Percentiles rank a stretch among this genome's conserved stretches.
Evolutionary conservation across 2,329 filamentous ascomycete species (phyloP).

Genomic region (Colletotrichum sp.): DNA sequence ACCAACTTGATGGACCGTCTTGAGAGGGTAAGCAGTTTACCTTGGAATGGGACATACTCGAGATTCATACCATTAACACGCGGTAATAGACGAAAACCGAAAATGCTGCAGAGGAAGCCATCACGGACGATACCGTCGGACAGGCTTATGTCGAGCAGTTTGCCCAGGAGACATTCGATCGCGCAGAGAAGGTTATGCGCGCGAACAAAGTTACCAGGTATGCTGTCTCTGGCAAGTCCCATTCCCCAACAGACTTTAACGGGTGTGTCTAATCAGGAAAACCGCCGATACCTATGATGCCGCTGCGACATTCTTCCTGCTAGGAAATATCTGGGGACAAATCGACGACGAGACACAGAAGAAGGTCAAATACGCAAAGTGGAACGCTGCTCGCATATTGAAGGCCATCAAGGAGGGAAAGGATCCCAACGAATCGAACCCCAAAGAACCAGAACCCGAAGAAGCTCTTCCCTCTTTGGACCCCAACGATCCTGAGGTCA

Average conservation of each 20-base stretch:
- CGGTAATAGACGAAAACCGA: conserved; percentile 68
- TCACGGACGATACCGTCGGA: conserved; percentile 83
- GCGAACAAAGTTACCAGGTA: conserved; percentile 79
- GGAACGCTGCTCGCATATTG: conserved; percentile 88
- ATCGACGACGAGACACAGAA: conserved; percentile 77
- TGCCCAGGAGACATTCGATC: conserved; percentile 83
- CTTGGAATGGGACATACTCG: background rate
- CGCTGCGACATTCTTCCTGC: conserved; percentile 88
- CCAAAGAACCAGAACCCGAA: conserved; percentile 59
- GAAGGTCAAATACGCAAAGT: conserved; percentile 97
- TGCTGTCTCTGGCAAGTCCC: background rate
- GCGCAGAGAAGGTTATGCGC: conserved; percentile 81
- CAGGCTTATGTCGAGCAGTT: conserved; percentile 96
- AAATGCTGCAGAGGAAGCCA: conserved; percentile 79
- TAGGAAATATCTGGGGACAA: conserved; percentile 82
- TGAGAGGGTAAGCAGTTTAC: conserved; percentile 64
- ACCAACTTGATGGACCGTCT: conserved; percentile 88
- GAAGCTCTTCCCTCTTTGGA: conserved; percentile 56
- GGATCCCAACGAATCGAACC: conserved; percentile 92
- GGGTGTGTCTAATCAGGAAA: conserved; percentile 58
- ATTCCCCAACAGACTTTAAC: background rate
- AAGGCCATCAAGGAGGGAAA: conserved; percentile 90
- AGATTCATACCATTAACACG: background rate
- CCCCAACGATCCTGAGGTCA: conserved; percentile 69
- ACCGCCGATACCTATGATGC: conserved; percentile 95